These are phyloP conservation scores for Cavenderia fasciculata DNA, from an alignment of 78 protist genomes.

Conservation along the genomic window DNA sequence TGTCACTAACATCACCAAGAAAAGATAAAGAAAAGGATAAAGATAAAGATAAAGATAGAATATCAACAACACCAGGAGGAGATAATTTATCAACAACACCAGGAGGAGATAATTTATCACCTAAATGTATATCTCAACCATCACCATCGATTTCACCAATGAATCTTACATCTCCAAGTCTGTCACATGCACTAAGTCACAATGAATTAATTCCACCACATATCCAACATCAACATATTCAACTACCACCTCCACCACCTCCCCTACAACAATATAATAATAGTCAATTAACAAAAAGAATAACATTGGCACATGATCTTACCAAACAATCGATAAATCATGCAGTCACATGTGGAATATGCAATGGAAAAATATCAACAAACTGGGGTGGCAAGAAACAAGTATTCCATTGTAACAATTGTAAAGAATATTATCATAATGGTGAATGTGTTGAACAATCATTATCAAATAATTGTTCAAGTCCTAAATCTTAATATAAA, in stretches of 20 bases:
- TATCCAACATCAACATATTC: background rate
- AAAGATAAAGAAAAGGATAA: background rate
- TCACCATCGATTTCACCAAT: background rate
- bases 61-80: background rate
- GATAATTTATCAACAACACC: background rate
- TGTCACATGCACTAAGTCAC: background rate
- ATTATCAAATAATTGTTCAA: background rate
- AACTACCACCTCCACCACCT: background rate
- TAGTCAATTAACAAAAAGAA: background rate
- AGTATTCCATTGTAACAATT: conserved; percentile 27
- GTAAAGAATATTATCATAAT: conserved; percentile 8
- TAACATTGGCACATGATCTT: background rate
- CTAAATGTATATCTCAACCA: background rate
- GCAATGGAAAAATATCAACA: conserved; percentile 38
- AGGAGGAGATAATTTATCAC: background rate
- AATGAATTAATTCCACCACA: background rate
- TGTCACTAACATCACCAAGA: no score
- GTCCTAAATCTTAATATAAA: no score
- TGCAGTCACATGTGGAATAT: background rate
- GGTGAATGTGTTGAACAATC: conserved; percentile 43
- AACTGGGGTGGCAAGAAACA: conserved; percentile 33
- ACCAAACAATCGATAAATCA: background rate
- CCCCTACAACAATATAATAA: background rate
- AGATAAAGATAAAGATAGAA: no score
- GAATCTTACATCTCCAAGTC: background rate